Base-by-base conservation (phyloP, 805 yeast species). In the Candida tallmaniae region DNA sequence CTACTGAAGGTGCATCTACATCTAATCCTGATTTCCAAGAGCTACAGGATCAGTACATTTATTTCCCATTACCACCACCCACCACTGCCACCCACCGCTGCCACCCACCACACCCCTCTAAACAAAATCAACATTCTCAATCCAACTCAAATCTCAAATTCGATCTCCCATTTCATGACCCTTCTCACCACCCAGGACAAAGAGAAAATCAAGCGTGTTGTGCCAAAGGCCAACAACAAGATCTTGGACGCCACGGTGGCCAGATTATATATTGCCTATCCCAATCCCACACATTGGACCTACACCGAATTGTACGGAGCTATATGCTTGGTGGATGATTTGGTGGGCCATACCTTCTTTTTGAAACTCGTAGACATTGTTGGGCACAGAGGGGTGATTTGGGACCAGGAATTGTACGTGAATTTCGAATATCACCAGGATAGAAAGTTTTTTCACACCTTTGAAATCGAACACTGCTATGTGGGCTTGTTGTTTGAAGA, bases 341-440 rank as follows among this genome's bases (percentile, higher is more conserved):
- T 85, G 9, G 96, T 93, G 2, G 97, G 97, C 3, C 90, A 90
- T 57, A 87, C 96, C 0, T 88, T 85, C 51, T 93, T 88, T 56
- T 68, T 93, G 29, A 93, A 93, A 56, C 55, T 93, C 34, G 94
- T 93, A 5, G 98, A 93, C 51, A 78, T 90, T 21, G 52, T 68
- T 24, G 95, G 94, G 5, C 74, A 78, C 41, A 67, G 83, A 27
- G 97, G 97, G 23, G 95, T 93, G 0, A 45, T 93, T 0, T 93
- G 98, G 98, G 98, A 93, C 58, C 98, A 93, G 58, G 98, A 93
- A 58, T 60, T 93, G 31, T 90, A 85, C 50, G 80, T 86, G 9
- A 82, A 85, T 49, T 88, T 93, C 57, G 80, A 81, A 47, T 93
- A 93, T 60, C 76, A 84, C 52, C 97, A 93, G 58, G 98, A 93